Evolutionary conservation across 1,139 yeast species (phyloP).

Genomic region (Yamadazyma blattariae): DNA sequence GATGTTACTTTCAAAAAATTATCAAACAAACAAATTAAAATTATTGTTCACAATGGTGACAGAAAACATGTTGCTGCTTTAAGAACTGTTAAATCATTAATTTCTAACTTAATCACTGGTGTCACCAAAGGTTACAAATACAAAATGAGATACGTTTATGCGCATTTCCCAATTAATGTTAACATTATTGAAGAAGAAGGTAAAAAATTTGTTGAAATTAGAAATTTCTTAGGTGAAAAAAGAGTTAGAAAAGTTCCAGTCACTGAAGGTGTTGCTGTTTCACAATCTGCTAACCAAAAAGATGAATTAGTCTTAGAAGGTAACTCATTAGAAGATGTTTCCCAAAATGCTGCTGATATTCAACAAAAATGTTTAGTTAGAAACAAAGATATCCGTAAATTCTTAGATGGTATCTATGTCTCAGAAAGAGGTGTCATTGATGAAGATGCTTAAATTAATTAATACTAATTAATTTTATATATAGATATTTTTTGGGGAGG

Average conservation of each 20-base stretch:
- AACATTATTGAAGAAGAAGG: conserved; percentile 79
- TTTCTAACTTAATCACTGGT: conserved; percentile 94
- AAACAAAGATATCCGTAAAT: conserved; percentile 99
- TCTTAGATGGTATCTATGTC: conserved; percentile 99
- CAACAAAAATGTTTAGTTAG: conserved; percentile 99
- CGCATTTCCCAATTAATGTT: conserved; percentile 99
- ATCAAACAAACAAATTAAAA: conserved; percentile 69
- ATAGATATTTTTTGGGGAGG: conserved; percentile 2
- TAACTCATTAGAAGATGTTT: conserved; percentile 97
- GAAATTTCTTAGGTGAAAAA: conserved; percentile 99
- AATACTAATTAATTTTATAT: background rate
- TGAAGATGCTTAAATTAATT: conserved; percentile 48
- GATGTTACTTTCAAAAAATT: conserved; percentile 88
- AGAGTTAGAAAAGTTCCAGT: conserved; percentile 84
- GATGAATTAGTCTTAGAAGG: conserved; percentile 92
- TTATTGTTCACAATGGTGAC: conserved; percentile 98
- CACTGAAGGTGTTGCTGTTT: conserved; percentile 85
- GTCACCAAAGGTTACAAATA: conserved; percentile 98
- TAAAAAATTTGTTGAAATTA: conserved; percentile 81
- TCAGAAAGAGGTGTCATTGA: conserved; percentile 91
- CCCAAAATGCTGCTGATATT: conserved; percentile 97
- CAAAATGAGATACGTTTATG: conserved; percentile 98
- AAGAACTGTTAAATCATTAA: conserved; percentile 96
- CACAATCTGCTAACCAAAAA: conserved; percentile 80
- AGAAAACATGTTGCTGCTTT: conserved; percentile 99